These are phyloP conservation scores for Psilocybe sp. DNA, from an alignment of 768 basidiomycete species.

Conservation along the genomic window DNA sequence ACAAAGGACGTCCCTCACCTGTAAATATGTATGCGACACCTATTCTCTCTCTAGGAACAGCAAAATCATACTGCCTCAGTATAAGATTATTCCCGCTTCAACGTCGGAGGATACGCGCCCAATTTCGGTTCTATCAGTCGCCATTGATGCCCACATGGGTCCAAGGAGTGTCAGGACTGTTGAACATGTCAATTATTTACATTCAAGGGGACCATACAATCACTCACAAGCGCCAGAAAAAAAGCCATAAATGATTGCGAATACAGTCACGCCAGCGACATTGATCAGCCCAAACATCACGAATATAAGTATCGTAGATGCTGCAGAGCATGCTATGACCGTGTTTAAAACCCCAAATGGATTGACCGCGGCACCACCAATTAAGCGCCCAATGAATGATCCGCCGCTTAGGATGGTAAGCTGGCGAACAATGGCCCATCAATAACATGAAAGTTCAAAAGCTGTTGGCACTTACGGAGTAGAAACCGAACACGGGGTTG, in stretches of 20 bases:
- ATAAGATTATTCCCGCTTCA: background rate
- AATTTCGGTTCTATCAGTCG: background rate
- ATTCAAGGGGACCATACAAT: background rate
- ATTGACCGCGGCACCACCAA: conserved; percentile 12
- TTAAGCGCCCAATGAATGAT: conserved; percentile 17
- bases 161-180: conserved; percentile 1
- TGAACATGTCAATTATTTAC: background rate
- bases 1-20: too few species aligned
- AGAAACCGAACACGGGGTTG: conserved; percentile 33
- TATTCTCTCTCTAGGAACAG: conserved; percentile 1
- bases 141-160: conserved; percentile 2
- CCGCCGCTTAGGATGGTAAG: conserved; percentile 19
- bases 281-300: conserved; percentile 30
- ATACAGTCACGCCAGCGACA: conserved; percentile 27
- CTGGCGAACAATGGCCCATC: conserved; percentile 4
- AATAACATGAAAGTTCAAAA: too few species aligned
- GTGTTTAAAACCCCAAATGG: conserved; percentile 13
- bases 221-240: conserved; percentile 21
- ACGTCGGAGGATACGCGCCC: background rate
- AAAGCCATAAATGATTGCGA: conserved; percentile 39
- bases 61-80: background rate
- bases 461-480: conserved; percentile 26
- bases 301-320: conserved; percentile 20
- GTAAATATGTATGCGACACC: conserved; percentile 1
- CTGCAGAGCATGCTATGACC: conserved; percentile 16